phyloP scores from a whole-genome alignment of 176 grass and related monocot genomes.

The Musa schizocarpa region DNA sequence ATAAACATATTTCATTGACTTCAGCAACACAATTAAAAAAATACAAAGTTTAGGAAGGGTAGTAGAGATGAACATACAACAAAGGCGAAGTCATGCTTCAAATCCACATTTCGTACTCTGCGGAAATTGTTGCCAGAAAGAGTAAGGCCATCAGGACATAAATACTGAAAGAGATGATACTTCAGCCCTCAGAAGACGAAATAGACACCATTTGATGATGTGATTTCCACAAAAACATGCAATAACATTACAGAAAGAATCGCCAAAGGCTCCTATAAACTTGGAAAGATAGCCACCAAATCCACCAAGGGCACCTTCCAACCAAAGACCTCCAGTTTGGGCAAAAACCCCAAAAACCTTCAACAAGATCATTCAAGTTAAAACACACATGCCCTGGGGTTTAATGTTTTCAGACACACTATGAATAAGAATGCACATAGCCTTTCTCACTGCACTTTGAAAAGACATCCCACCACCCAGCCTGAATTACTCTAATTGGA shows the following conservation, averaged over 20 bases:
- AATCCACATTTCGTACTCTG: conserved; percentile 99
- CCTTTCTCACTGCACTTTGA: not conserved
- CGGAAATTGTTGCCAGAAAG: conserved; percentile 81
- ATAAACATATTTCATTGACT: not conserved
- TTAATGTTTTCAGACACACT: conserved; percentile 33
- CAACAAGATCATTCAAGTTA: conserved; percentile 99
- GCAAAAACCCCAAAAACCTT: conserved; percentile 95
- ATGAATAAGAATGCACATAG: not conserved
- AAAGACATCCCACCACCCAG: not conserved
- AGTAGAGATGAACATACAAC: conserved; percentile 51
- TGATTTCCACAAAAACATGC: conserved; percentile 50
- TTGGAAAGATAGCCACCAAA: conserved; percentile 80
- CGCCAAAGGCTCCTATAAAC: conserved; percentile 86
- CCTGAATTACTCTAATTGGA: not conserved
- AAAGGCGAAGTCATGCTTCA: conserved; percentile 99
- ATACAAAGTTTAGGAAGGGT: not conserved
- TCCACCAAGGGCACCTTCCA: conserved; percentile 92
- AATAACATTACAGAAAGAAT: conserved; percentile 87
- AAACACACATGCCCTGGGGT: conserved; percentile 42
- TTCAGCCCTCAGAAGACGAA: conserved; percentile 16
- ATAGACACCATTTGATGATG: conserved; percentile 23
- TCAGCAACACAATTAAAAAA: not conserved
- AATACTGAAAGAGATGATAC: conserved; percentile 50
- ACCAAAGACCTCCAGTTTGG: conserved; percentile 80
- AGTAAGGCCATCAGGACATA: conserved; percentile 54